Conservation (phyloP, 495 filamentous ascomycete species). For the Saxophila tyrrhenica region DNA sequence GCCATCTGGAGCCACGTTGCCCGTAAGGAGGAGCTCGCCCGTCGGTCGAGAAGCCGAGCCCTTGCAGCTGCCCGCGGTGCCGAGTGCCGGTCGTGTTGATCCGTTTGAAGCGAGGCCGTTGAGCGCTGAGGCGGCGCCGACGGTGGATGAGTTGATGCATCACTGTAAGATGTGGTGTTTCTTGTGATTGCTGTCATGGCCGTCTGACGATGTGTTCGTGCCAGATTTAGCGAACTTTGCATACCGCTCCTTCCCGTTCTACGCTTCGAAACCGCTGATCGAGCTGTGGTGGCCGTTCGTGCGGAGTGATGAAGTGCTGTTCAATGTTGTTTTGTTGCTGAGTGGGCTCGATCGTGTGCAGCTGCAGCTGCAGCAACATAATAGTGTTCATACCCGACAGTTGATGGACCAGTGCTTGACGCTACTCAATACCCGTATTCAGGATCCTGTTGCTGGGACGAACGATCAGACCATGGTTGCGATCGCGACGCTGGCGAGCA, state of each 20-base stretch:
- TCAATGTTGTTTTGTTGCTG: slow-evolving; percentile 14
- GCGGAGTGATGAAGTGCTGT: slow-evolving; percentile 13
- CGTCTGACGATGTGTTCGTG: not conserved
- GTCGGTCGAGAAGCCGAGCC: slow-evolving; percentile 7
- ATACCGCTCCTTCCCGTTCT: slow-evolving; percentile 16
- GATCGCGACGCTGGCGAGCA: slow-evolving; percentile 10
- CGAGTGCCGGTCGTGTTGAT: slow-evolving; percentile 9
- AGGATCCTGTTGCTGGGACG: slow-evolving; percentile 1
- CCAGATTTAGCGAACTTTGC: slow-evolving; percentile 11
- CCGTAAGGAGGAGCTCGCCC: not conserved
- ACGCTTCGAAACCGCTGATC: slow-evolving; percentile 8
- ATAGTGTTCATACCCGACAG: slow-evolving; percentile 4
- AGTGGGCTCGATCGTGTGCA: slow-evolving; percentile 7
- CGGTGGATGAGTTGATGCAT: slow-evolving; percentile 7
- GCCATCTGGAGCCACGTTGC: not conserved
- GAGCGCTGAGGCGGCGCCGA: not conserved
- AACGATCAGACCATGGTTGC: slow-evolving; percentile 10
- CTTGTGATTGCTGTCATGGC: not conserved
- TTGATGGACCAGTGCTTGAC: slow-evolving; percentile 10
- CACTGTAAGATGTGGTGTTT: not conserved
- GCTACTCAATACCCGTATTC: slow-evolving; percentile 6
- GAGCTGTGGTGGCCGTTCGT: slow-evolving; percentile 20
- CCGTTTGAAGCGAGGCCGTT: slow-evolving; percentile 11
- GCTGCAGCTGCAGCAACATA: slow-evolving; percentile 3
- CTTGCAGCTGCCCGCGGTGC: slow-evolving; percentile 1